phyloP scores from a whole-genome alignment of 306 rosid genomes.

The Glycyrrhiza uralensis region DNA sequence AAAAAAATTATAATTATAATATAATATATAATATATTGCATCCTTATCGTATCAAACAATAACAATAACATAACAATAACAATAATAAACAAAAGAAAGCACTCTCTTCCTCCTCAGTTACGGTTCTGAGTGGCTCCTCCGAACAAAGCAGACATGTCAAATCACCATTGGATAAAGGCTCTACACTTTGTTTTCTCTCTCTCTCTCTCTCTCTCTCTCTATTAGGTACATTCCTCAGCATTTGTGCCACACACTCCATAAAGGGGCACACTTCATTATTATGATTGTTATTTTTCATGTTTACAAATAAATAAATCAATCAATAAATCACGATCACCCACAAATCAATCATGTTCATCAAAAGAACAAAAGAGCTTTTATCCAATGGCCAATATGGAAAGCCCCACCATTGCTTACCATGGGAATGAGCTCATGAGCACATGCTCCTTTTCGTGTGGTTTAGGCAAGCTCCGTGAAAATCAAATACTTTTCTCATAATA shows the following conservation, averaged over 20 bases:
- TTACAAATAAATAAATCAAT: neutral
- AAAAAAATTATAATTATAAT: too few relatives aligned
- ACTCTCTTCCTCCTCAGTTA: neutral
- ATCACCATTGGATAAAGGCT: constrained; percentile 29
- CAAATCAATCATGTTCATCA: neutral
- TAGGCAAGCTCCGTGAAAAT: neutral
- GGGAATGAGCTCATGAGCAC: constrained; percentile 6
- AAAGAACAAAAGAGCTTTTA: neutral
- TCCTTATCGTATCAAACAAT: neutral
- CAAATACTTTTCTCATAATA: too few relatives aligned
- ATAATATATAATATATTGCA: too few relatives aligned
- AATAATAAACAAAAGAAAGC: neutral
- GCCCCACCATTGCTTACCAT: neutral
- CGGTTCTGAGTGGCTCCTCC: neutral
- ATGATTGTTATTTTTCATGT: neutral
- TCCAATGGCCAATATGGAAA: neutral
- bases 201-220: neutral
- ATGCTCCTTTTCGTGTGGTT: constrained; percentile 22
- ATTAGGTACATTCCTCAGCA: constrained; percentile 17
- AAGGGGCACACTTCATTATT: neutral
- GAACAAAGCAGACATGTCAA: constrained; percentile 25
- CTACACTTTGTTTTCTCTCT: neutral
- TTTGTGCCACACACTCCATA: constrained; percentile 15
- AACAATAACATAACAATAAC: neutral
- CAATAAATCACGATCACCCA: neutral